These are phyloP conservation scores for Populus hybrid DNA, from an alignment of 441 rosid species.

Conservation along the genomic window DNA sequence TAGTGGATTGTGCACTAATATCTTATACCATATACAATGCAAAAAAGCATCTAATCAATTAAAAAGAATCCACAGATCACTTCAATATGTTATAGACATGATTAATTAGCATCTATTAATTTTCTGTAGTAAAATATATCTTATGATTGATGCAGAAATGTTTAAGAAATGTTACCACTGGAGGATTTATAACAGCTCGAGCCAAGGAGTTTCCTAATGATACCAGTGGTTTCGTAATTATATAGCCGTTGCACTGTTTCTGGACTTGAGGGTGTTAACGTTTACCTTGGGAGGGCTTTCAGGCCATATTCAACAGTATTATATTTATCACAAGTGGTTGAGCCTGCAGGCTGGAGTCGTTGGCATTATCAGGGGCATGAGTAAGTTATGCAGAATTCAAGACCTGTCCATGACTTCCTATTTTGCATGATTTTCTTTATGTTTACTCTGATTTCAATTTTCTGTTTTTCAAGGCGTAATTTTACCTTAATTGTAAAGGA, in stretches of 20 bases:
- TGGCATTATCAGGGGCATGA: neutral
- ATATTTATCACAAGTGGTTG: constrained; percentile 15
- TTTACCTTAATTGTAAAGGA: constrained; percentile 32
- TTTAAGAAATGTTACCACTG: neutral
- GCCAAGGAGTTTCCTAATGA: constrained; percentile 18
- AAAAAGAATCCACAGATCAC: too few species aligned
- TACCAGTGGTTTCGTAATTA: constrained; percentile 31
- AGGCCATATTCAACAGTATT: constrained; percentile 38
- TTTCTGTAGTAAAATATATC: neutral
- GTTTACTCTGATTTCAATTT: too few species aligned
- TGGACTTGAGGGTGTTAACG: constrained; percentile 23
- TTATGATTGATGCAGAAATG: neutral
- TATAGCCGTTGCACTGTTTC: constrained; percentile 18
- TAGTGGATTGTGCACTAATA: neutral
- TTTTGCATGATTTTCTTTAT: too few species aligned
- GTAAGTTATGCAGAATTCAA: neutral
- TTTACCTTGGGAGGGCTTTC: constrained; percentile 39
- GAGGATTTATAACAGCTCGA: constrained; percentile 36
- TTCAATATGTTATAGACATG: too few species aligned
- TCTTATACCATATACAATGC: too few species aligned
- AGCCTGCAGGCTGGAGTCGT: constrained; percentile 11
- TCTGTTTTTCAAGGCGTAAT: neutral
- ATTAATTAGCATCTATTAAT: too few species aligned
- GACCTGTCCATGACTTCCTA: too few species aligned
- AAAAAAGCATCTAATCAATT: too few species aligned